Evolutionary conservation across 129 eudicot species (phyloP).

Genomic region (Flaveria bidentis): DNA sequence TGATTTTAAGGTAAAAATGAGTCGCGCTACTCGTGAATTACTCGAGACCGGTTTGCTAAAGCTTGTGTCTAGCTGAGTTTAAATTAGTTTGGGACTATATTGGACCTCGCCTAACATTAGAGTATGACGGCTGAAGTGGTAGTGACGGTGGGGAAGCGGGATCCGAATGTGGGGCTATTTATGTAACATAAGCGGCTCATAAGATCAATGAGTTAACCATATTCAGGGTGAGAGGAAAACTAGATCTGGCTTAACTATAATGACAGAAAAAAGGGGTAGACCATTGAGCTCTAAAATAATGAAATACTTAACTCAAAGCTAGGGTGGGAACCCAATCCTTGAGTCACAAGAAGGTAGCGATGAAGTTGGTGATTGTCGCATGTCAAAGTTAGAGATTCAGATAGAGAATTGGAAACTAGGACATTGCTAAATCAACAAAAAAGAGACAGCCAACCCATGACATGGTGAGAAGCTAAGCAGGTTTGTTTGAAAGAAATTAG

Average conservation of each 20-base stretch:
- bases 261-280: background rate
- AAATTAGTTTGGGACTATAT: too few species aligned
- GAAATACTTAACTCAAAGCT: background rate
- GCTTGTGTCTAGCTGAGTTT: too few species aligned
- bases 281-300: background rate
- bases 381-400: conserved; percentile 9
- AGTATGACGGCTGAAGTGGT: too few species aligned
- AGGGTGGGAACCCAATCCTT: conserved; percentile 2
- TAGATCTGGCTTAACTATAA: background rate
- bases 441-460: background rate
- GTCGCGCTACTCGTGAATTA: too few species aligned
- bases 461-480: background rate
- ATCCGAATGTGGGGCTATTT: too few species aligned
- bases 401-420: conserved; percentile 1
- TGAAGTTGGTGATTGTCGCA: conserved; percentile 18
- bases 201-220: background rate
- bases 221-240: background rate
- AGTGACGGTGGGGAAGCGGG: too few species aligned
- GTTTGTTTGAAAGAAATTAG: background rate
- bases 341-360: conserved; percentile 9
- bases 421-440: background rate
- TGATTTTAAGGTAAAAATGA: too few species aligned
- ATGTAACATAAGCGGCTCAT: background rate
- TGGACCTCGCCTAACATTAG: too few species aligned
- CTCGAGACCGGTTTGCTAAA: too few species aligned